Evolutionary conservation across 805 yeast species (phyloP).

Genomic region (Ogataea naganishii): DNA sequence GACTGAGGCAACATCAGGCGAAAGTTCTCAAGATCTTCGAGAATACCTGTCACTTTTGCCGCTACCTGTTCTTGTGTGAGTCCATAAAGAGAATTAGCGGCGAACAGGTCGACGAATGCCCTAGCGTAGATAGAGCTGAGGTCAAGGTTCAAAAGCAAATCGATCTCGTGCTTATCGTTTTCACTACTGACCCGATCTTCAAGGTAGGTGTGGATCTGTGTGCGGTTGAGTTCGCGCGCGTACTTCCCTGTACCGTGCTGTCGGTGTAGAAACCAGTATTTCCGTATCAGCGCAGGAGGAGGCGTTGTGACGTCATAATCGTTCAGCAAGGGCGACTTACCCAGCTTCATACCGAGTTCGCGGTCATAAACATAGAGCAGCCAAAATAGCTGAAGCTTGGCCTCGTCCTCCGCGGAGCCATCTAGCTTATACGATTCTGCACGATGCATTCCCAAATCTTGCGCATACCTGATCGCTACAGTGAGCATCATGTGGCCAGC

Average conservation of each 20-base stretch:
- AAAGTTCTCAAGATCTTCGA: constrained; percentile 21
- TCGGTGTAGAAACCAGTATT: too few relatives aligned
- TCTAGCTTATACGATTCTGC: constrained; percentile 32
- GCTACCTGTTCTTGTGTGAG: constrained; percentile 10
- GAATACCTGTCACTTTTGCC: constrained; percentile 6
- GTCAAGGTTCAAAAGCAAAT: constrained; percentile 12
- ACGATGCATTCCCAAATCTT: constrained; percentile 49
- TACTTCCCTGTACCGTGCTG: too few relatives aligned
- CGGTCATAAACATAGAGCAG: constrained; percentile 37
- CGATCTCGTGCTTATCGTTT: too few relatives aligned
- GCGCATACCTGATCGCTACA: constrained; percentile 44
- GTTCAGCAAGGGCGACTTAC: constrained; percentile 39
- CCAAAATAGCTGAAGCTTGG: constrained; percentile 40
- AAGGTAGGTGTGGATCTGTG: too few relatives aligned
- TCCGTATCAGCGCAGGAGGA: constrained; percentile 11
- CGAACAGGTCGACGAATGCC: constrained; percentile 17
- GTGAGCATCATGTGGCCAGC: constrained; percentile 32
- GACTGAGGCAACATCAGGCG: constrained; percentile 16
- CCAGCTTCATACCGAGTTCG: constrained; percentile 33
- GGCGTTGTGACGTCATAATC: constrained; percentile 30
- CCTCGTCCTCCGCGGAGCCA: constrained; percentile 25
- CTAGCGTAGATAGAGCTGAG: constrained; percentile 17
- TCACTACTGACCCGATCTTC: too few relatives aligned
- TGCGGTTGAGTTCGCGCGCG: too few relatives aligned
- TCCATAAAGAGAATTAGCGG: constrained; percentile 17